Base-by-base conservation (phyloP, 331 rosid species). In the Malus hybrid region DNA sequence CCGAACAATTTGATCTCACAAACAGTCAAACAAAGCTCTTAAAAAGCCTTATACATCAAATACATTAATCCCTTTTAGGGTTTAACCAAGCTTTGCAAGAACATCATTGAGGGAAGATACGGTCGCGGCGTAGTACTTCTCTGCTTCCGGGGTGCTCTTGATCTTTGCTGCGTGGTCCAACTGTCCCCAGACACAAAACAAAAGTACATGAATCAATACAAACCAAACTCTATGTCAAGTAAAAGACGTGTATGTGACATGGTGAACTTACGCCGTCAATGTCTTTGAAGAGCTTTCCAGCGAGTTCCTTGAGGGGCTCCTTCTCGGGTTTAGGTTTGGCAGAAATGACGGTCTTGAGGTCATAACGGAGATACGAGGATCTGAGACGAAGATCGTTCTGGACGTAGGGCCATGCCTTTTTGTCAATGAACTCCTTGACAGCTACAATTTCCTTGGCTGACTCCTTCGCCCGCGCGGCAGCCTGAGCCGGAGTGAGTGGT, bases 361-460 rank as follows among this genome's bases (percentile, higher is more conserved):
- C 99, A 80, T 52, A 95, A 2, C 99, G 88, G 67, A 95, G 99
- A 74, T 92, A 95, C 55, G 31, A 74, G 2, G 97, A 90, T 67
- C 31, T 83, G 71, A 88, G 88, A 63, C 99, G 96, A 61, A 95
- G 89, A 70, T 95, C 99, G 56, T 85, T 93, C 84, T 91, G 91
- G 72, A 95, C 97, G 56, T 48, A 92, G 6, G 99, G 97, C 99
- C 97, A 95, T 7, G 97, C 97, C 86, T 95, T 95, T 87, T 92
- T 91, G 44, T 92, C 90, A 13, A 95, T 95, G 5, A 85, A 78
- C 18, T 67, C 71, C 91, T 95, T 95, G 27, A 90, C 97, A 66
- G 65, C 84, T 46, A 95, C 69, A 66, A 95, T 95, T 0, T 90
- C 97, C 80, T 92, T 90, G 68, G 99, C 99, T 29, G 99, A 90